Conservation (phyloP, 2,329 filamentous ascomycete species). For the Trichoderma sp. region DNA sequence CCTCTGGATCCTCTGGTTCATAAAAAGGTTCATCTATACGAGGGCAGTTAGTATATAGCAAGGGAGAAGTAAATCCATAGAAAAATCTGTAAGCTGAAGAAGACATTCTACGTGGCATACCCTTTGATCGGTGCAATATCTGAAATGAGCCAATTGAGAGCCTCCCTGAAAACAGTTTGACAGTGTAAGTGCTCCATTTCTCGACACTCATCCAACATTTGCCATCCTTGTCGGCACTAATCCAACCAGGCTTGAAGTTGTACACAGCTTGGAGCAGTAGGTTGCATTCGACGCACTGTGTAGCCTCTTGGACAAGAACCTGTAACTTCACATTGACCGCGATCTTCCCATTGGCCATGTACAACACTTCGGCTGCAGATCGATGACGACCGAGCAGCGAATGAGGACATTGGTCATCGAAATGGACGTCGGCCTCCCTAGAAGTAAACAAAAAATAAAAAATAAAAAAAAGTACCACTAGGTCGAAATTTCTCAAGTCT, state of each 20-base stretch:
- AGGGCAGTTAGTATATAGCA: no score
- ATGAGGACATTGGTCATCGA: not conserved
- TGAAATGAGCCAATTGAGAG: not conserved
- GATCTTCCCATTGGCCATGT: not conserved
- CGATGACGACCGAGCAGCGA: not conserved
- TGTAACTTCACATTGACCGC: not conserved
- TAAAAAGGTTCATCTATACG: not conserved
- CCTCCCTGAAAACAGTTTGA: not conserved
- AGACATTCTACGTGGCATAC: not conserved
- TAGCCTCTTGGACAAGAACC: not conserved
- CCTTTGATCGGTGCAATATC: not conserved
- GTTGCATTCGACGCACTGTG: not conserved
- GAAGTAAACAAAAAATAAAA: not conserved
- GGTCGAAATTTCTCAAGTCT: not conserved
- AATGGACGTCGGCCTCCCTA: not conserved
- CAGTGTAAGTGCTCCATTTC: not conserved
- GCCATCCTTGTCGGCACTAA: not conserved
- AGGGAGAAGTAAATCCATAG: not conserved
- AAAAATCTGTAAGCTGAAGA: not conserved
- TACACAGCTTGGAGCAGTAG: not conserved
- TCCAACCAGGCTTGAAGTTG: not conserved
- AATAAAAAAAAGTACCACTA: not conserved
- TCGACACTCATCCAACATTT: not conserved
- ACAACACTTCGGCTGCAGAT: not conserved
- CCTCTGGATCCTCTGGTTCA: not conserved